Conservation (phyloP, 257 asterid genomes). For the Linderniella brevidens region DNA sequence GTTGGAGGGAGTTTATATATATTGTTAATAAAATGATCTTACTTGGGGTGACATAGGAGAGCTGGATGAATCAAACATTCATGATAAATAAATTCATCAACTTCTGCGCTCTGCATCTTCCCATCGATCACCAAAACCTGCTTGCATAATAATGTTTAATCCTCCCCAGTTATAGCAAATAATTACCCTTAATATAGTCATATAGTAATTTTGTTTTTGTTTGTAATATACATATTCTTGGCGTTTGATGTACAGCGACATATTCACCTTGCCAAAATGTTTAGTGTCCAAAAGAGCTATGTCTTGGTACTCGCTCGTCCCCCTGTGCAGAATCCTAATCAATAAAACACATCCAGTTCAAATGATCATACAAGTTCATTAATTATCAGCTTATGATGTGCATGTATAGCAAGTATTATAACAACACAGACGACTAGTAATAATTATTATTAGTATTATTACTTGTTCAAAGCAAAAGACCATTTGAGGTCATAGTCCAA, state of each 20-base stretch:
- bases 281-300: constrained; percentile 90
- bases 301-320: constrained; percentile 86
- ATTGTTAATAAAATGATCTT: no score
- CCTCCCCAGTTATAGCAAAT: neutral
- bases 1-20: no score
- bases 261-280: constrained; percentile 69
- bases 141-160: neutral
- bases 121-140: constrained; percentile 95
- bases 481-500: constrained; percentile 80
- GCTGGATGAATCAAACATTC: constrained; percentile 95
- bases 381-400: neutral
- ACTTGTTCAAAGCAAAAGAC: constrained; percentile 92
- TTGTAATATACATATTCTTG: neutral
- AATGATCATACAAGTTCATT: neutral
- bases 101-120: constrained; percentile 99
- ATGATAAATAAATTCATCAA: constrained; percentile 88
- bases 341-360: neutral
- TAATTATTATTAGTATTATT: neutral
- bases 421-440: neutral
- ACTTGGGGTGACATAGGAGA: constrained; percentile 84
- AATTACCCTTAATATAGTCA: neutral
- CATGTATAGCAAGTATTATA: neutral
- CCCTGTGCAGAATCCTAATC: constrained; percentile 64
- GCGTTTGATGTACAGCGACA: neutral
- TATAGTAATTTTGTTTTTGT: neutral